A percentile compares a stretch with the other conserved stretches of the same genome.
phyloP scores from a whole-genome alignment of 2,329 filamentous ascomycete genomes.

The Ceratocystis lukuohia region DNA sequence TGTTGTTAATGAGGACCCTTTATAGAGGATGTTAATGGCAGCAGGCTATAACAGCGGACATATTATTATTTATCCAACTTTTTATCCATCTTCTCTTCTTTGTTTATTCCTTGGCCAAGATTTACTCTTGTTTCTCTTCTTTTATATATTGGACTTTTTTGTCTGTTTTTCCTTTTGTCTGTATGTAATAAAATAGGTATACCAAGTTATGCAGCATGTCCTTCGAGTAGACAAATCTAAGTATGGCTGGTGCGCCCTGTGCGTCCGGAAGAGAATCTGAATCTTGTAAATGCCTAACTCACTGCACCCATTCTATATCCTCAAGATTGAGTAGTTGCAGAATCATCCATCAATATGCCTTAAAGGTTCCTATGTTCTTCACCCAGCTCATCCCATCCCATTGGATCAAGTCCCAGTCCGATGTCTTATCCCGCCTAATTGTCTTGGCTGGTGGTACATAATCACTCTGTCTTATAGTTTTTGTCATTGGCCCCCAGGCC shows the following conservation, averaged over 20 bases:
- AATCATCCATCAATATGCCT: too few relatives aligned
- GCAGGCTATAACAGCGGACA: not conserved
- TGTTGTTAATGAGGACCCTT: not conserved
- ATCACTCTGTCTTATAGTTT: not conserved
- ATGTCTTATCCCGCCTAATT: conserved; percentile 5
- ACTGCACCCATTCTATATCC: too few relatives aligned
- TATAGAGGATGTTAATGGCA: not conserved
- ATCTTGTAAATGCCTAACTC: too few relatives aligned
- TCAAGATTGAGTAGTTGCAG: too few relatives aligned
- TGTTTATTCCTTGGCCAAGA: conserved; percentile 12
- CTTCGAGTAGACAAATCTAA: not conserved
- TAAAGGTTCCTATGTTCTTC: not conserved
- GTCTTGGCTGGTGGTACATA: not conserved
- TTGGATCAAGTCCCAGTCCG: not conserved
- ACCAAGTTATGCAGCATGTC: not conserved
- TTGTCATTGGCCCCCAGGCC: not conserved
- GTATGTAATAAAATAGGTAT: conserved; percentile 2
- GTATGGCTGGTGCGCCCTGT: too few relatives aligned
- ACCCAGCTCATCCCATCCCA: not conserved
- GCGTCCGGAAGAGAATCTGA: too few relatives aligned
- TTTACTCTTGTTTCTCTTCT: conserved; percentile 4
- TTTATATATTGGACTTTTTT: conserved; percentile 8
- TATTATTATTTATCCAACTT: not conserved
- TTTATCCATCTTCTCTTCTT: conserved; percentile 5
- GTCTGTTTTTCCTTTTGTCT: not conserved